These are phyloP conservation scores for Marchantia polymorpha DNA, from an alignment of 225 moss, liverwort and hornwort genomes.

Conservation along the genomic window DNA sequence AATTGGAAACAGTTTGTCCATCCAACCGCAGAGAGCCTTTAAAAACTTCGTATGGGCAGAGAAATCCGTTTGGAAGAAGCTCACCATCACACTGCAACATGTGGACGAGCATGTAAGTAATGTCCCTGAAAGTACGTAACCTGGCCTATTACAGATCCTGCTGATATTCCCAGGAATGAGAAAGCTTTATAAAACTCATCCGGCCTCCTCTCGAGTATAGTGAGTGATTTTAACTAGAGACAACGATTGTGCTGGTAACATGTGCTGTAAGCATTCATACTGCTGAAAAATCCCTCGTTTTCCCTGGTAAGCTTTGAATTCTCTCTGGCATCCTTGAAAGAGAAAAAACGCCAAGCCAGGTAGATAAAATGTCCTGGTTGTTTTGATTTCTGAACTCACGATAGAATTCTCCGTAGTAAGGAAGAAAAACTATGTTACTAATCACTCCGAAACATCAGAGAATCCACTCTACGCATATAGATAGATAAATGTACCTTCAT, in stretches of 20 bases:
- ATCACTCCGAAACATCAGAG: no score
- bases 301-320: background rate
- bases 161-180: no score
- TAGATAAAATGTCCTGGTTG: background rate
- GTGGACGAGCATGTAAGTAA: background rate
- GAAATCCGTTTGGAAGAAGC: conserved; percentile 73
- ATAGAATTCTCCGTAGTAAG: no score
- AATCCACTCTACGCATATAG: no score
- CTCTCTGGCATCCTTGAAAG: background rate
- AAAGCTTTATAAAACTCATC: background rate
- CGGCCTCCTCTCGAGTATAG: background rate
- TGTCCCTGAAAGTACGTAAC: no score
- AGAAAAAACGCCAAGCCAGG: background rate
- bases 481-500: conserved; percentile 45
- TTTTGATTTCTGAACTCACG: no score
- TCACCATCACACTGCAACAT: conserved; percentile 63
- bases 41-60: conserved; percentile 81
- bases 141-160: no score
- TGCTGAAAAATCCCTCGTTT: background rate
- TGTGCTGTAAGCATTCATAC: background rate
- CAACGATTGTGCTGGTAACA: background rate
- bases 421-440: no score
- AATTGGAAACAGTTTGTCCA: conserved; percentile 79
- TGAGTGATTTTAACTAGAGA: no score
- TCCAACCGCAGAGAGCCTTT: conserved; percentile 83